Percentiles rank a stretch among this genome's conserved stretches.
Conservation (phyloP, 1,139 yeast species). For the Lodderomyces pseudojiufengensis region DNA sequence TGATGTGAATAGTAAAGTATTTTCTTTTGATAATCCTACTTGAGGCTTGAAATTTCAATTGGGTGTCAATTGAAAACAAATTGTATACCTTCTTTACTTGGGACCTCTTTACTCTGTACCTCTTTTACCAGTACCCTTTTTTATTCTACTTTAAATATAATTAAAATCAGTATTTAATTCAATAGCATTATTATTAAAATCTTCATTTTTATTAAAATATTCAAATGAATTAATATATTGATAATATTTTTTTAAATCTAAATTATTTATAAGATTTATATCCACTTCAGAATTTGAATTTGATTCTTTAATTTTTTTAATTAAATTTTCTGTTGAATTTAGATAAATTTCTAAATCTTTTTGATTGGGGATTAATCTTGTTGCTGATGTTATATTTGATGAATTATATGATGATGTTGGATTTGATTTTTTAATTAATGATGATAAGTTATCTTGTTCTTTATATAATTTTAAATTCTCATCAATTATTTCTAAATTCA, state of each 20-base stretch:
- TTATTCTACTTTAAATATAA: constrained; percentile 7
- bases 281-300: constrained; percentile 5
- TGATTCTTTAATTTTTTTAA: constrained; percentile 1
- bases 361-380: constrained; percentile 1
- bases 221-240: constrained; percentile 3
- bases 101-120: no score
- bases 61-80: no score
- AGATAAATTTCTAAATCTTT: constrained; percentile 5
- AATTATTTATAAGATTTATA: constrained; percentile 2
- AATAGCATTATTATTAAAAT: constrained; percentile 1
- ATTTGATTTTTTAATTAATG: no score
- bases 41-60: no score
- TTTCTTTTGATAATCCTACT: no score
- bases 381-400: neutral
- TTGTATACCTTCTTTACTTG: no score
- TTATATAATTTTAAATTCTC: no score
- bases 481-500: no score
- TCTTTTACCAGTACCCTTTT: no score
- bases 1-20: no score
- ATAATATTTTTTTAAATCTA: constrained; percentile 17
- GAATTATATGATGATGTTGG: no score
- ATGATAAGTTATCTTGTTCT: no score
- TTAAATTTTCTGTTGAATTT: constrained; percentile 2
- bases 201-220: constrained; percentile 4
- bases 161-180: constrained; percentile 11